Base-by-base conservation (phyloP, 805 yeast genomes). In the Candida hispaniensis region DNA sequence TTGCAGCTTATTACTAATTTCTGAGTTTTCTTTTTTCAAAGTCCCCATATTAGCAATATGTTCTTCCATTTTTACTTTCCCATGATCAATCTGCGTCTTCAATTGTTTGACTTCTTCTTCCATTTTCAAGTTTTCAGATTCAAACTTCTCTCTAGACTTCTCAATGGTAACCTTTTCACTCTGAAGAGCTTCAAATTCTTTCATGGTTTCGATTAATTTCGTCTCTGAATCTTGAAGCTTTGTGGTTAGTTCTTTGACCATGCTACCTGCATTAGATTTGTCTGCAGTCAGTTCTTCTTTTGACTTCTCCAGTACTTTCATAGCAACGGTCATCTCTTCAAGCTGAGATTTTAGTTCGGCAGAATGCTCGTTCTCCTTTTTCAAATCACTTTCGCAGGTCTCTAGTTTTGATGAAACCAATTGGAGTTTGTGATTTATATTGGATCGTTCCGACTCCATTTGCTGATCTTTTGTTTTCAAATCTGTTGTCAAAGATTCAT, bases 1-100 rank as follows among this genome's bases (percentile, higher is more conserved):
- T 16, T 32, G 28, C 11, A 26, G 6, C 34, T 40, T 39, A 4
- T 25, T 18, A 15, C 14, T 19, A 13, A 19, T 27, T n/a, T 25
- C 14, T 5, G 22, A 7, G 5, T 19, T 14, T 21, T 29, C 39
- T 18, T 25, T 19, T 9, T 24, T 11, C 19, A 13, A 17, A 5
- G 26, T 5, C 11, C 7, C 14, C 36, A 27, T 7, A 18, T 13
- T 21, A 7, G 14, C 14, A 10, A n/a, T 8, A 12, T 33, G 18
- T 7, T 10, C 7, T 7, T 14, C 4, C 18, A 34, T 9, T 18
- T 34, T 38, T 17, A 14, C 18, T 6, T 19, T 17, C 30, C 10
- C 14, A 13, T 18, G 11, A 11, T 12, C 18, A 6, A 26, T 7
- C 24, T 32, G 18, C 4, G 12, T 14, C 17, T 18, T 13, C 3